phyloP scores from a whole-genome alignment of 805 yeast species.

The Candida railenensis region DNA sequence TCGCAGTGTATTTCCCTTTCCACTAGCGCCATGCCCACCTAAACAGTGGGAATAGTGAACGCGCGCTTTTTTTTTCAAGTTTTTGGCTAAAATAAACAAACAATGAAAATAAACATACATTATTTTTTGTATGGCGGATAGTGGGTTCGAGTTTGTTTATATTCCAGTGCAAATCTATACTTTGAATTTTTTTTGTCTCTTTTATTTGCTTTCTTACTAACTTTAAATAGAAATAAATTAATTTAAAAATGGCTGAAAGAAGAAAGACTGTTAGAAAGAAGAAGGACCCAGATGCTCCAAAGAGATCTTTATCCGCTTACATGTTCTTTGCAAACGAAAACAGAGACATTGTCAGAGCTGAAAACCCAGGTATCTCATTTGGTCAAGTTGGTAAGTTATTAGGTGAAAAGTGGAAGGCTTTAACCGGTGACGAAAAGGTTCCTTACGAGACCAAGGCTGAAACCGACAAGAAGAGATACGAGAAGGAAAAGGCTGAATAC shows the following conservation, averaged over 20 bases:
- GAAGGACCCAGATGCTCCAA: constrained; percentile 97
- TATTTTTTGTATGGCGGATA: not conserved
- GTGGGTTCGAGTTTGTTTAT: not conserved
- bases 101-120: not conserved
- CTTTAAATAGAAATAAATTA: constrained; percentile 2
- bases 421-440: constrained; percentile 74
- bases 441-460: constrained; percentile 95
- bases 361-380: constrained; percentile 93
- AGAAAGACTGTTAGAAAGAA: constrained; percentile 46
- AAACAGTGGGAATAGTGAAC: too few species aligned
- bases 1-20: not conserved
- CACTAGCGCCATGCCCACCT: not conserved
- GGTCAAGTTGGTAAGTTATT: constrained; percentile 94
- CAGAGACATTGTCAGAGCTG: constrained; percentile 94
- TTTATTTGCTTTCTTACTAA: constrained; percentile 6
- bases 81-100: not conserved
- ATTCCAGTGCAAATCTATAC: not conserved
- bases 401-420: constrained; percentile 96
- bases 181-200: not conserved
- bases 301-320: constrained; percentile 97
- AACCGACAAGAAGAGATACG: constrained; percentile 96
- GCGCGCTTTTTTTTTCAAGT: constrained; percentile 2
- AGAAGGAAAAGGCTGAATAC: constrained; percentile 89
- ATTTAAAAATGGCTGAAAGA: constrained; percentile 32
- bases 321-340: constrained; percentile 98